Conservation (phyloP, 106 monocot species). For the Cymbidium sinense region DNA sequence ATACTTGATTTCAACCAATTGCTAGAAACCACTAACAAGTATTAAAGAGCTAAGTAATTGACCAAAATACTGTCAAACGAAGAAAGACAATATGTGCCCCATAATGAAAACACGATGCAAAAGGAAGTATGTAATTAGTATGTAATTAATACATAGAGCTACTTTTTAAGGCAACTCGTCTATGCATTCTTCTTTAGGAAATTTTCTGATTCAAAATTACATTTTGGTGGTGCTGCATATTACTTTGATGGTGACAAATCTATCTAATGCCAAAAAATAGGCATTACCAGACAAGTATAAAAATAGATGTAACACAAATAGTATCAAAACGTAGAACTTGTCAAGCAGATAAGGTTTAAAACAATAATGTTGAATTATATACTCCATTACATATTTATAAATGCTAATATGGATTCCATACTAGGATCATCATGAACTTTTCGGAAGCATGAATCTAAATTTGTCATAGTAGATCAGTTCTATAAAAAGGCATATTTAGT, state of each 20-base stretch:
- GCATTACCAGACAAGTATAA: not conserved
- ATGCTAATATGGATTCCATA: not conserved
- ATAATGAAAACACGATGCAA: not conserved
- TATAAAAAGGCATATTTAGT: too few species aligned
- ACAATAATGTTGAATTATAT: not conserved
- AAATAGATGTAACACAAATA: not conserved
- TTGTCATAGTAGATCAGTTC: not conserved
- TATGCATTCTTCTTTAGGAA: not conserved
- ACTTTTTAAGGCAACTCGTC: too few species aligned
- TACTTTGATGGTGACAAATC: not conserved
- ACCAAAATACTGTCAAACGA: not conserved
- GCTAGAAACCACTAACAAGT: constrained; percentile 6
- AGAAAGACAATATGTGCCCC: not conserved
- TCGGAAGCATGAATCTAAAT: not conserved
- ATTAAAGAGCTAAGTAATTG: not conserved
- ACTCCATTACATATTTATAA: not conserved
- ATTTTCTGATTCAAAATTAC: not conserved
- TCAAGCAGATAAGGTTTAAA: not conserved
- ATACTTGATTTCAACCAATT: not conserved
- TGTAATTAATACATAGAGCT: too few species aligned
- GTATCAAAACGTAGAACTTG: not conserved
- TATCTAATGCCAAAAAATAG: not conserved
- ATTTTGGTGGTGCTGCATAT: not conserved
- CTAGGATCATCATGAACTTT: not conserved
- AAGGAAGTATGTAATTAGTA: too few species aligned